Evolutionary conservation across 805 yeast genomes (phyloP), one percentile per base, ranked within the genome.

Genomic region (Kodamaea nitidulidarum): DNA sequence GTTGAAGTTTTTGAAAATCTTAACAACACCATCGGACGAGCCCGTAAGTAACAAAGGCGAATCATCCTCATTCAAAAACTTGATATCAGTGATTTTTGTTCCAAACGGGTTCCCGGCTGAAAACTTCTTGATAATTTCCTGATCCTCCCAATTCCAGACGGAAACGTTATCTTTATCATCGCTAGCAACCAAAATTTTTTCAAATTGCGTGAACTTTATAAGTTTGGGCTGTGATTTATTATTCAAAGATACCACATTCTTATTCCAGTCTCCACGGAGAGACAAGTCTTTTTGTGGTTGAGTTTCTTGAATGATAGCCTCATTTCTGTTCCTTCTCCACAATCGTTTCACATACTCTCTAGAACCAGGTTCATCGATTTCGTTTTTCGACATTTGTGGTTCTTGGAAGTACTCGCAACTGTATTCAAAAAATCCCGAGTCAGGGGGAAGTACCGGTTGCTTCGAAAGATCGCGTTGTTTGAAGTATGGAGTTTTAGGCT

Each of bases 391-490:
- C 82, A 90, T 82, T 55, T 91, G 98, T 0, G 98, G 97, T 55
- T 90, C 98, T 53, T 90, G 95, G 65, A 91, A 93, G 54, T 88
- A 90, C 58, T 93, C 98, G 43, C 87, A 77, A 50, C 84, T 77
- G 58, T 82, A 85, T 37, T 81, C 85, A 45, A 84, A 75, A 50
- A 85, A 83, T 5, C 77, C 76, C 7, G 87, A 80, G 4, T 68
- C 67, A 8, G 77, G 56, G 1, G 87, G 84, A 3, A 83, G 51
- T 4, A 61, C 63, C 2, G 79, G 76, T 15, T 46, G 48, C 5
- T 44, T 43, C n/a, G 57, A 50, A 7, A 60, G 43, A 39, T 65
- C 67, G 28, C 72, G 47, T 18, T 62, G 58, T 7, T 47, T 59
- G 47, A 71, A 81, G 17, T 83, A 63, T 5, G 86, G 80, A 0